Percentiles rank a stretch among this genome's conserved stretches.
Evolutionary conservation across 768 basidiomycete species (phyloP).

Genomic region (Macrolepiota fuliginosa): DNA sequence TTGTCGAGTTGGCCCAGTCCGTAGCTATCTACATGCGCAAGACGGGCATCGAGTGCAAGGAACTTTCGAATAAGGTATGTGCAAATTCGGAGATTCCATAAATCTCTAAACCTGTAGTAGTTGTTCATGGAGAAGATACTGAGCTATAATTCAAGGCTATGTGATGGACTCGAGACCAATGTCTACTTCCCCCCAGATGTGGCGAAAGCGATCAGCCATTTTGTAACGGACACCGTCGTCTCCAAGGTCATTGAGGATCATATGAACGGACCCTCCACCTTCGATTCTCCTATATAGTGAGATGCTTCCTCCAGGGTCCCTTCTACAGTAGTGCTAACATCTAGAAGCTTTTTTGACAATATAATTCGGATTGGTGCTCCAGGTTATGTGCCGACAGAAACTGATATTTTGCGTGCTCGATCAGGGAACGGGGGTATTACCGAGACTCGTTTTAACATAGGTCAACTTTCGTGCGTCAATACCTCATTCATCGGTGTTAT

Average conservation of each 20-base stretch:
- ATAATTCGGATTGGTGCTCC: constrained; percentile 77
- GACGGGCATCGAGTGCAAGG: constrained; percentile 74
- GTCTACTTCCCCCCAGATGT: constrained; percentile 54
- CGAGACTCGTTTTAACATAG: constrained; percentile 81
- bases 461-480: constrained; percentile 51
- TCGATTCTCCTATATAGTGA: constrained; percentile 92
- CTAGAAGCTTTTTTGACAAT: constrained; percentile 76
- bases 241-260: constrained; percentile 52
- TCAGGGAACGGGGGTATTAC: constrained; percentile 88
- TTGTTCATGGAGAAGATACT: constrained; percentile 58
- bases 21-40: constrained; percentile 85
- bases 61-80: constrained; percentile 59
- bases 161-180: constrained; percentile 29
- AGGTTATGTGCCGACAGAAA: constrained; percentile 83
- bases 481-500: not conserved
- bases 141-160: constrained; percentile 50
- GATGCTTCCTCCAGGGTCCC: constrained; percentile 25
- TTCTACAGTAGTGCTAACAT: not conserved
- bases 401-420: constrained; percentile 85
- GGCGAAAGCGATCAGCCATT: constrained; percentile 62
- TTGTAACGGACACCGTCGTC: constrained; percentile 71
- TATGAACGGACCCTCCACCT: constrained; percentile 80
- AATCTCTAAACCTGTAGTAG: constrained; percentile 11
- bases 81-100: not conserved
- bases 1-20: constrained; percentile 85